Conservation (phyloP, 1,284 basidiomycete species). For the Rhodotorula sp. region DNA sequence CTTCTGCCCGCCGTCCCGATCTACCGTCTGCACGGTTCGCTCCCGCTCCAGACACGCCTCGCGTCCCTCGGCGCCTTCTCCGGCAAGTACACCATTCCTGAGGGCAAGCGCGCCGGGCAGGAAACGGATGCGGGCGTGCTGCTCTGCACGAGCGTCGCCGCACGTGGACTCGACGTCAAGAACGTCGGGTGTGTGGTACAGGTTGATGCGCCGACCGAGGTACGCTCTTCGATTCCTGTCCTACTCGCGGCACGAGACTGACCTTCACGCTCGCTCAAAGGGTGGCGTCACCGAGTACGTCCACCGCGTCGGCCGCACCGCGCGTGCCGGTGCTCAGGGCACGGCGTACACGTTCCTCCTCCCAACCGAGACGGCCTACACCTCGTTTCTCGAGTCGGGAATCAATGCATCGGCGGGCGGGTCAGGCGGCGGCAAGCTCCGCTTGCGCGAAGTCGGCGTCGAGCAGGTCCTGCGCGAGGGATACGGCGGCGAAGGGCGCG, state of each 20-base stretch:
- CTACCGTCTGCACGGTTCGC: constrained; percentile 91
- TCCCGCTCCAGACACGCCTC: constrained; percentile 78
- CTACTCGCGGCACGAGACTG: not conserved
- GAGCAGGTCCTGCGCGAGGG: constrained; percentile 75
- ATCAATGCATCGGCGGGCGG: constrained; percentile 60
- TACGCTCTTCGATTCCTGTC: constrained; percentile 10
- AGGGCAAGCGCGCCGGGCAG: constrained; percentile 45
- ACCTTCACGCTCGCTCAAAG: constrained; percentile 24
- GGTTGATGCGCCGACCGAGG: constrained; percentile 93
- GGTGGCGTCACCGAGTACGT: constrained; percentile 96
- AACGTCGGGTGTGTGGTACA: constrained; percentile 93
- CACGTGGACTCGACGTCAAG: constrained; percentile 94
- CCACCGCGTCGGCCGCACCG: constrained; percentile 94
- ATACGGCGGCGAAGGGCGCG: constrained; percentile 73
- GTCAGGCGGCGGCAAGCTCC: constrained; percentile 50
- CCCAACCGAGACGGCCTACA: constrained; percentile 85
- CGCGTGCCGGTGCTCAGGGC: constrained; percentile 81
- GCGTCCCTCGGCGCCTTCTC: constrained; percentile 81
- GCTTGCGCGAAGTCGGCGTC: constrained; percentile 65
- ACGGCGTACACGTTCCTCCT: constrained; percentile 92
- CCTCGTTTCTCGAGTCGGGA: constrained; percentile 77
- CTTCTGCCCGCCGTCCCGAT: constrained; percentile 80
- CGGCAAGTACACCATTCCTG: constrained; percentile 42
- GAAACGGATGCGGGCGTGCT: constrained; percentile 62
- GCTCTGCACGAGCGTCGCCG: constrained; percentile 94